Evolutionary conservation across 2,329 filamentous ascomycete species (phyloP), one percentile per base, ranked within the genome.

Genomic region (Leptographium procerum): DNA sequence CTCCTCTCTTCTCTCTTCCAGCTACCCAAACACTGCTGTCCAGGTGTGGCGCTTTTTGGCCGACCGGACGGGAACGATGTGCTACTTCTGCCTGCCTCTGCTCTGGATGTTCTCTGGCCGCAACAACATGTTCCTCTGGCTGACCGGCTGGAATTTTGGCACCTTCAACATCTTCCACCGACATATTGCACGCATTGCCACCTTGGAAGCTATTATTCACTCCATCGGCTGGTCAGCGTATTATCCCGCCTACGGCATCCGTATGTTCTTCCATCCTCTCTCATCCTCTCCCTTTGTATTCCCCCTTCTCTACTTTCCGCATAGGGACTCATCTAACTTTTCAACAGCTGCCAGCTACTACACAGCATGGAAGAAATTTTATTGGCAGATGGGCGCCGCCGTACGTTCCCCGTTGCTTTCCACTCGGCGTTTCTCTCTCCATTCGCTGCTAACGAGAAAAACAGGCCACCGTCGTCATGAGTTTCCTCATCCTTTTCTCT

Each of bases 151-250:
- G 84, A 81, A 80, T 11, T 87, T 85, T 65, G 76, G 77, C 1
- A 84, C 82, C 0, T 88, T 83, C 64, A 87, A 83, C 62, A 76
- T 82, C 29, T 87, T 87, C 55, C 85, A 88, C 67, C 79, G 85
- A 0, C 84, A 83, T 74, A 74, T 85, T 6, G 84, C 86, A 0
- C 74, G 85, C 22, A 74, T 87, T 2, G 76, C 83, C 6, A 84
- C 84, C 0, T 56, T 83, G 0, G 77, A 86, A 62, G 84, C 82
- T 0, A 73, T 86, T 1, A 66, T 84, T 0, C 86, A 89, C 64
- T 83, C 83, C 0, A 59, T 85, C 1, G 76, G 78, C 0, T 88
- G 86, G 60, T 76, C 80, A 0, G 60, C 78, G 3, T 36, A 40
- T 33, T 59, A 58, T 24, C 52, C 22, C 9, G 13, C n/a, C 2